phyloP scores from a whole-genome alignment of 306 rosid genomes.

The Alnus rubra region DNA sequence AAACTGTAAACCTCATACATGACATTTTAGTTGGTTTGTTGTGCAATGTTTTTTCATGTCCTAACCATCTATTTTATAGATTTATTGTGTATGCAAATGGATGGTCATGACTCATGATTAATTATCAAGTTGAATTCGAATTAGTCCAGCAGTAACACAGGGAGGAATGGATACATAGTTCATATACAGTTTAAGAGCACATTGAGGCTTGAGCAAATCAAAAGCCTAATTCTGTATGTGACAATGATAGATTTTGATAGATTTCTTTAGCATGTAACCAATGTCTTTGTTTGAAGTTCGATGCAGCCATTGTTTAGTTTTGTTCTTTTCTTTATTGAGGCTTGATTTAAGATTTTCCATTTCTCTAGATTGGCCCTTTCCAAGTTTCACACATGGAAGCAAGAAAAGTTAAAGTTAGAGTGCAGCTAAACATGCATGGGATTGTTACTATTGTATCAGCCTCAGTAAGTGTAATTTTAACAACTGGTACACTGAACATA shows the following conservation, averaged over 20 bases:
- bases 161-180: background rate
- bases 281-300: background rate
- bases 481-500: background rate
- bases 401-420: slow-evolving; percentile 52
- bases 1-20: background rate
- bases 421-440: slow-evolving; percentile 49
- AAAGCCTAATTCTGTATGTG: background rate
- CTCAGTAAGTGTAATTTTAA: slow-evolving; percentile 31
- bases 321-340: background rate
- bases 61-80: background rate
- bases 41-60: no score
- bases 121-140: background rate
- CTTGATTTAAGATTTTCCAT: background rate
- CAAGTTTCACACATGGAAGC: slow-evolving; percentile 35
- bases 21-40: background rate
- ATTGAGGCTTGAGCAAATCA: background rate
- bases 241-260: no score
- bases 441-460: slow-evolving; percentile 52
- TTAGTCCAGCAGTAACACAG: background rate
- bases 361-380: slow-evolving; percentile 51
- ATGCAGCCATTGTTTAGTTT: background rate
- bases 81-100: background rate
- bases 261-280: background rate
- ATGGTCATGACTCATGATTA: background rate
- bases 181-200: background rate